These are phyloP conservation scores for Aspergillus flavus DNA, from an alignment of 2,329 filamentous ascomycete genomes.

Conservation along the genomic window DNA sequence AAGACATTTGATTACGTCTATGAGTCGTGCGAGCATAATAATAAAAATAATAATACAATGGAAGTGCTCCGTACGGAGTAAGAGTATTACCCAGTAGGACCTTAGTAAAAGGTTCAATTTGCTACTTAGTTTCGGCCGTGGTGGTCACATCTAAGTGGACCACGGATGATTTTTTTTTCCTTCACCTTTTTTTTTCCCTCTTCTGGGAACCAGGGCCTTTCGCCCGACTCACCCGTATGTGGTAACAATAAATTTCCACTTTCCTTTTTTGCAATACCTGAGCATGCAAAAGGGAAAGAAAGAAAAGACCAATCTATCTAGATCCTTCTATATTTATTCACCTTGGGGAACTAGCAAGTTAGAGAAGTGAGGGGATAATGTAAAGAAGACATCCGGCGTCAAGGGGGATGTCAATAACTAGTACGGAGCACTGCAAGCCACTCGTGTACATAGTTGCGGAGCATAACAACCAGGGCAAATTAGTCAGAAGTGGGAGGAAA, in stretches of 20 bases:
- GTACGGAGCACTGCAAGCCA: conserved; percentile 6
- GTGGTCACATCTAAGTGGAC: conserved; percentile 4
- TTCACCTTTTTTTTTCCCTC: not conserved
- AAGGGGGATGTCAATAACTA: conserved; percentile 19
- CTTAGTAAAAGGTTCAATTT: conserved; percentile 1
- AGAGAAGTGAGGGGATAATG: conserved; percentile 15
- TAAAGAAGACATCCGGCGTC: conserved; percentile 10
- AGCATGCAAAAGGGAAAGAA: no score
- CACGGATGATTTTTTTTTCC: not conserved
- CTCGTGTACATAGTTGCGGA: conserved; percentile 3
- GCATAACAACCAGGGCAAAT: not conserved
- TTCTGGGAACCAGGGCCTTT: not conserved
- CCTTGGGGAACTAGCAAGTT: conserved; percentile 2
- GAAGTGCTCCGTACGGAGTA: not conserved
- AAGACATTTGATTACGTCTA: not conserved
- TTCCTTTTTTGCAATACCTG: not conserved
- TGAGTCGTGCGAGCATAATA: not conserved
- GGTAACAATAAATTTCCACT: not conserved
- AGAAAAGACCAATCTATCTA: not conserved
- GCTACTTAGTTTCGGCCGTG: not conserved
- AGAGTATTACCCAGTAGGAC: conserved; percentile 1
- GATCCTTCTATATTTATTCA: not conserved
- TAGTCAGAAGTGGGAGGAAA: not conserved
- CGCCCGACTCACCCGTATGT: conserved; percentile 16
- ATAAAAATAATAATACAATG: not conserved